Evolutionary conservation across 106 monocot species (phyloP).

Genomic region (Posidonia australis): DNA sequence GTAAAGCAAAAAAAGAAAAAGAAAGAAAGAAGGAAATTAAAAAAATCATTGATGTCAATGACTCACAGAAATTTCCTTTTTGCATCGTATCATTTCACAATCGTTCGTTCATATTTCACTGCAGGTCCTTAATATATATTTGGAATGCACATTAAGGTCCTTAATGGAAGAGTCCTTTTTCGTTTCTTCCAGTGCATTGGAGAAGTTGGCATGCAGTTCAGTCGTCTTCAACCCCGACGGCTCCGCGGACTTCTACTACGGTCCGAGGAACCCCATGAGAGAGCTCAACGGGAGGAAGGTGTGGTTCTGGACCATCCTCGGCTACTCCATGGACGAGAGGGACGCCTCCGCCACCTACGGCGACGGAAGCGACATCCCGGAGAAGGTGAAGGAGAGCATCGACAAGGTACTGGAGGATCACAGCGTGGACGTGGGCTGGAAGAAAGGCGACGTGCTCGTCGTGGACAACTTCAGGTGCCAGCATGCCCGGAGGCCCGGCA

Average conservation of each 20-base stretch:
- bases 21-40: too few relatives aligned
- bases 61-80: too few relatives aligned
- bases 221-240: slow-evolving; percentile 18
- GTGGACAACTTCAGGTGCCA: slow-evolving; percentile 28
- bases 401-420: slow-evolving; percentile 12
- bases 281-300: slow-evolving; percentile 8
- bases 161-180: too few relatives aligned
- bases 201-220: slow-evolving; percentile 3
- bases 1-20: too few relatives aligned
- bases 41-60: too few relatives aligned
- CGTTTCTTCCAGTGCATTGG: slow-evolving; percentile 5
- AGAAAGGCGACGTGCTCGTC: slow-evolving; percentile 20
- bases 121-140: too few relatives aligned
- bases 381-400: background rate
- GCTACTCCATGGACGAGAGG: slow-evolving; percentile 9
- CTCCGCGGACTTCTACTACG: slow-evolving; percentile 17
- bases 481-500: slow-evolving; percentile 15
- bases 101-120: too few relatives aligned
- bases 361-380: slow-evolving; percentile 18
- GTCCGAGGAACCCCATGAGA: slow-evolving; percentile 18
- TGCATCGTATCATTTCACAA: too few relatives aligned
- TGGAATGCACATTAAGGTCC: too few relatives aligned
- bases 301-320: slow-evolving; percentile 16
- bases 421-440: background rate
- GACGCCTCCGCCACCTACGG: slow-evolving; percentile 2